Evolutionary conservation across 1,284 basidiomycete species (phyloP), one percentile per base, ranked within the genome.

Genomic region (Mycena sp.): DNA sequence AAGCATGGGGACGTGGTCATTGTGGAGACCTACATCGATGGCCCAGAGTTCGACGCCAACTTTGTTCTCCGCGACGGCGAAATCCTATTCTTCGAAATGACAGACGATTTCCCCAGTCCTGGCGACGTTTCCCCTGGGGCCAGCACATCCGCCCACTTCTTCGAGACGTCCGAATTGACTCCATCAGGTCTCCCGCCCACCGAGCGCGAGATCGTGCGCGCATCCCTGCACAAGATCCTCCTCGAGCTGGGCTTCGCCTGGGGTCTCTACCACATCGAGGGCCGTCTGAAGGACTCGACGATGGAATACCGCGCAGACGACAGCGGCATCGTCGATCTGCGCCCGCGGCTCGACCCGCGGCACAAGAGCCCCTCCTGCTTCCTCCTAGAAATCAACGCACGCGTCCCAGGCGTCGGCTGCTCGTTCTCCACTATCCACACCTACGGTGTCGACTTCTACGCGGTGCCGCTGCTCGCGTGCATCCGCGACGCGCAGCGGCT

Each of bases 371-470:
- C 60, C 41, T 35, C 60, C 0, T 62, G 60, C 25, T 62, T 62
- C 54, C 60, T 62, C 3, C 52, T 62, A 29, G 60, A 62, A 29
- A 62, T 62, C 26, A 62, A 62, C 41, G 60, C 54, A 19, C 60
- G 60, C 32, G 55, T 61, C 37, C 60, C 60, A 14, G 60, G 60
- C 1, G 52, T 62, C 38, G 60, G 60, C 5, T 62, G 60, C 25
- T 52, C 60, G 2, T 56, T 62, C 52, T 51, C 53, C 32, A 62
- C 60, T 3, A 37, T 56, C 0, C 60, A 62, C 43, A 16, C 54
- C 10, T 62, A 62, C 54, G 61, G 61, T 19, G 61, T 62, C 41
- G 61, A 62, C 49, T 62, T 57, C 41, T 62, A 62, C 54, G 54
- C 54, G 0, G 48, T 48, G 17, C 54, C 50, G 23, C 43, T 62